phyloP scores from a whole-genome alignment of 345 rosid genomes.

The Xanthoceras sorbifolium region DNA sequence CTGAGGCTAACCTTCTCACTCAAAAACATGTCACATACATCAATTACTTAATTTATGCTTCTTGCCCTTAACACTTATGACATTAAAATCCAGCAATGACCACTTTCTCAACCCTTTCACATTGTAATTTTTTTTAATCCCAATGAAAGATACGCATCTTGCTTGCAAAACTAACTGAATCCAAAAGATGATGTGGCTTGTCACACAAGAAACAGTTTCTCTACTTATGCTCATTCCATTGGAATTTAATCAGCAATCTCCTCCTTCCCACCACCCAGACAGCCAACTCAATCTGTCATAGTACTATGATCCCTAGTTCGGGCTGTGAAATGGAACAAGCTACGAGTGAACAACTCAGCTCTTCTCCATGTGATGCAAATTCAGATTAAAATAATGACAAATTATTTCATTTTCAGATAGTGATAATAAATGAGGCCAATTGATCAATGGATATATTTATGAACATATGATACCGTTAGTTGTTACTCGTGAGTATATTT shows the following conservation, averaged over 20 bases:
- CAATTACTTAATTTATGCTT: not conserved
- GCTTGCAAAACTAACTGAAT: not conserved
- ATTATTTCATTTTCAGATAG: not conserved
- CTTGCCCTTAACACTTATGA: not conserved
- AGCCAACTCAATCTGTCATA: not conserved
- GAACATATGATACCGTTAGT: too few species aligned
- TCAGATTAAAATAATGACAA: not conserved
- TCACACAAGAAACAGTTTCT: slow-evolving; percentile 4
- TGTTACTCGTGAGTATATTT: too few species aligned
- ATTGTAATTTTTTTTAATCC: not conserved
- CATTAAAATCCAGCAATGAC: not conserved
- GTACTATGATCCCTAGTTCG: not conserved
- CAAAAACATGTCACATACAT: not conserved
- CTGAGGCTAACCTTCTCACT: not conserved
- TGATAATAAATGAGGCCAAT: not conserved
- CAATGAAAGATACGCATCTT: not conserved
- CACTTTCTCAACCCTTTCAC: not conserved
- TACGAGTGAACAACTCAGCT: not conserved
- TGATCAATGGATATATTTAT: too few species aligned
- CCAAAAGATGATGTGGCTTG: not conserved
- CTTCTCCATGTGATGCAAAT: not conserved
- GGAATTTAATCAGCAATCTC: not conserved
- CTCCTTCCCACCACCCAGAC: not conserved
- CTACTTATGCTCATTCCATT: not conserved
- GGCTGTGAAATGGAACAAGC: not conserved